Evolutionary conservation across 2,329 filamentous ascomycete species (phyloP), one percentile per base, ranked within the genome.

Genomic region (Bisporella sp.): DNA sequence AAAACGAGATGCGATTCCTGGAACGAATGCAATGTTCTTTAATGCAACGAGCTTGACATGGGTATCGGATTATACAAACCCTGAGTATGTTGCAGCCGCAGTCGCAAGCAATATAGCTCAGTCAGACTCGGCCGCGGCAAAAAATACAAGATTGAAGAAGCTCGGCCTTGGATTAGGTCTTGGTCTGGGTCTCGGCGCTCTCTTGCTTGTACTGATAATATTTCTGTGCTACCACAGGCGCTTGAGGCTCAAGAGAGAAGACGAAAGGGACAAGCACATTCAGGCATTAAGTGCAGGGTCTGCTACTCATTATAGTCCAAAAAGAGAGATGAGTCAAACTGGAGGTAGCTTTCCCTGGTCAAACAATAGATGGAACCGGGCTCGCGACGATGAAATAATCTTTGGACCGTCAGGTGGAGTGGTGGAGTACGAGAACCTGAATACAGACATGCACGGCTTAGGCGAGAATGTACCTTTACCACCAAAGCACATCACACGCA

Each of bases 91-190:
- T 6, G 53, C 60, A 31, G 54, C 58, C 4, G 50, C 55, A 33
- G 49, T 55, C 6, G 49, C 50, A 7, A 55, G 53, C 6, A 21
- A 21, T 21, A 53, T 51, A 6, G 30, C 61, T 5, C 55, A 53
- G 5, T 53, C 57, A 5, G 60, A 66, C 13, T 66, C 67, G 6
- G 57, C 58, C 7, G 54, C 59, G 1, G 52, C 52, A 21, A 57
- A 58, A 3, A 65, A 54, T 6, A 59, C 65, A 6, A 71, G 71
- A 54, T 77, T 74, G 45, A 68, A 84, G 4, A 82, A 82, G 1
- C 69, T 88, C 0, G 83, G 83, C 0, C 68, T 84, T 2, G 85
- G 84, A 0, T 63, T 89, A 1, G 84, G 85, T 1, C 66, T 89
- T 1, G 85, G 83, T 1, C 62, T 89, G 1, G 85, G 83, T 1